Percentiles rank a stretch among this genome's conserved stretches.
Conservation (phyloP, 352 stramenopile species). For the Poterioochromonas sp. region DNA sequence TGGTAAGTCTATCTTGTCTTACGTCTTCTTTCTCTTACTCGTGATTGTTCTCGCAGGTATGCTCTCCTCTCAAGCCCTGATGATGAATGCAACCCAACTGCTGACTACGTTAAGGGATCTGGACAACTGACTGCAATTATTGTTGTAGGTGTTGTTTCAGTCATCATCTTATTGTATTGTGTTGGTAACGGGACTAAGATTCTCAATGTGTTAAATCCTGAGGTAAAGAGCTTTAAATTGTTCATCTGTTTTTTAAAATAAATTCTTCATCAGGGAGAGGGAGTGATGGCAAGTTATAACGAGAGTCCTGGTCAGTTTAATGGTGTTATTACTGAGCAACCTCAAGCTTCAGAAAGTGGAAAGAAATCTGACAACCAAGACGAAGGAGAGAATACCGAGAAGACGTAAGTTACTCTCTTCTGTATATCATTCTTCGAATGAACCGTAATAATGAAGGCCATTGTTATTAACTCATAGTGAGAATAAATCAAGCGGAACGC, state of each 20-base stretch:
- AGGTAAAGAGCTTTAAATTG: background rate
- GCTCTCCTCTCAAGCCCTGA: slow-evolving; percentile 2
- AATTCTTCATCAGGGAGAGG: slow-evolving; percentile 18
- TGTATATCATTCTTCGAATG: background rate
- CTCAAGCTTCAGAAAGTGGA: background rate
- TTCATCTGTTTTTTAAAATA: background rate
- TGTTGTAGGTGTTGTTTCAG: background rate
- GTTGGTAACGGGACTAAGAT: slow-evolving; percentile 12
- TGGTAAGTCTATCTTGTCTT: background rate
- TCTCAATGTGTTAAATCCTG: slow-evolving; percentile 29
- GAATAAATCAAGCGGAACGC: background rate
- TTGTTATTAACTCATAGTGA: background rate
- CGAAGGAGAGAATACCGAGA: background rate
- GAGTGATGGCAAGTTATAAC: slow-evolving; percentile 20
- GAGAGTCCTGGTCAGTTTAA: background rate
- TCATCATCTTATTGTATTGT: slow-evolving; percentile 5
- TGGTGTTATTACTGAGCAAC: background rate
- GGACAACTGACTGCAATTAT: background rate
- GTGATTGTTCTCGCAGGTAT: background rate
- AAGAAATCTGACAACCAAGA: background rate
- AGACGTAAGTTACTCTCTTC: background rate
- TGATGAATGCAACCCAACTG: background rate
- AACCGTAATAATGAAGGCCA: background rate
- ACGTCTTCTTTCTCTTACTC: background rate
- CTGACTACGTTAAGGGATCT: background rate